Percentiles rank a stretch among this genome's conserved stretches.
Evolutionary conservation across 352 stramenopile genomes (phyloP).

Genomic region (Phytophthora boehmeriae): DNA sequence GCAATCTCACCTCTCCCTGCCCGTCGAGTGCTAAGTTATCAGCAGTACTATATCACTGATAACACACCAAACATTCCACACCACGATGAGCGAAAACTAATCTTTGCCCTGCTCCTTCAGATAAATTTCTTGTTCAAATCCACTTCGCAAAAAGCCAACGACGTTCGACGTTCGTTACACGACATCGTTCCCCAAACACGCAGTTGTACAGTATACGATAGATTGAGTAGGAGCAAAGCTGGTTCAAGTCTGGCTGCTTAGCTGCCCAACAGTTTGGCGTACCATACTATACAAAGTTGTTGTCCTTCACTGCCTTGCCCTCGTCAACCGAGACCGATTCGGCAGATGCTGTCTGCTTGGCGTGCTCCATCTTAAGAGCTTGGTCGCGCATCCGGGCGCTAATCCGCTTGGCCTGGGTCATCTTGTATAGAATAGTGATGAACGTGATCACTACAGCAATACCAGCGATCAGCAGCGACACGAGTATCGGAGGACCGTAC

Average conservation of each 20-base stretch:
- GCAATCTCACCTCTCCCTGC: conserved; percentile 11
- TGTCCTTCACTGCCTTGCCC: conserved; percentile 29
- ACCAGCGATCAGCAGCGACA: conserved; percentile 24
- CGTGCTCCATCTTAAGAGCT: conserved; percentile 29
- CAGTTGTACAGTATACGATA: conserved; percentile 1
- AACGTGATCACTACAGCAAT: conserved; percentile 19
- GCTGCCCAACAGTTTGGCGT: not conserved
- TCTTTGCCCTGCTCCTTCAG: not conserved
- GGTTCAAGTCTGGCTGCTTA: conserved; percentile 1
- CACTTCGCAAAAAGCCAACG: no score
- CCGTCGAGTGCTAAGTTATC: no score
- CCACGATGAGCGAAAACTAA: not conserved
- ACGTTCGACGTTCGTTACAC: no score
- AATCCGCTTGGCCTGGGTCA: conserved; percentile 28
- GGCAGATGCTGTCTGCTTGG: conserved; percentile 24
- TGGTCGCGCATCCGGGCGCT: conserved; percentile 20
- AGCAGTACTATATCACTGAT: no score
- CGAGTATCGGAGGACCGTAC: conserved; percentile 31
- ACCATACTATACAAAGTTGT: conserved; percentile 43
- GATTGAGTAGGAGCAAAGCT: not conserved
- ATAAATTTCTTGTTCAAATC: no score
- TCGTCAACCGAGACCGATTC: conserved; percentile 30
- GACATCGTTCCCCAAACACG: not conserved
- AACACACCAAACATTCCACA: not conserved
- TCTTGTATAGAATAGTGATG: conserved; percentile 26